Evolutionary conservation across 805 yeast genomes (phyloP).

Genomic region (Metschnikowia baotianmanensis): DNA sequence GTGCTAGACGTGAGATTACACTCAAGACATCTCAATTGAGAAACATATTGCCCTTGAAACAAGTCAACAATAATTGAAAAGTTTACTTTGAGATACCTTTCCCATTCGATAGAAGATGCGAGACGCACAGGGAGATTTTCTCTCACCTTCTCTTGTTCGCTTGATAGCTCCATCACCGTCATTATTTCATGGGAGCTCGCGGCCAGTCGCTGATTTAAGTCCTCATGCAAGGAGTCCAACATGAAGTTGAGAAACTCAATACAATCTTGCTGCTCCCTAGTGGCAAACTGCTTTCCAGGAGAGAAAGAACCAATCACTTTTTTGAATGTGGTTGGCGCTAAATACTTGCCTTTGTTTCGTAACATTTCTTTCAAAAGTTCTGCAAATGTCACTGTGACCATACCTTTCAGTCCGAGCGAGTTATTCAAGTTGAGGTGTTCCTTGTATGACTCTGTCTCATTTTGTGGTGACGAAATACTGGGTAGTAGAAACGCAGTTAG

Average conservation of each 20-base stretch:
- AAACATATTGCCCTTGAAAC: slow-evolving; percentile 86
- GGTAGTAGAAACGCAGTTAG: slow-evolving; percentile 59
- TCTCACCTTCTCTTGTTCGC: slow-evolving; percentile 66
- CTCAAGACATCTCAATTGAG: slow-evolving; percentile 68
- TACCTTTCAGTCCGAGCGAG: slow-evolving; percentile 77
- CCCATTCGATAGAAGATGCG: slow-evolving; percentile 93
- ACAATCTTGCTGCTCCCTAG: slow-evolving; percentile 79
- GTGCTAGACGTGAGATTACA: slow-evolving; percentile 83
- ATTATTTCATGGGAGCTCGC: slow-evolving; percentile 30
- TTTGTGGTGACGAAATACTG: slow-evolving; percentile 1
- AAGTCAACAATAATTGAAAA: slow-evolving; percentile 76
- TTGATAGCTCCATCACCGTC: slow-evolving; percentile 45
- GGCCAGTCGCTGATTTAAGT: slow-evolving; percentile 62
- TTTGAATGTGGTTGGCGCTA: slow-evolving; percentile 66
- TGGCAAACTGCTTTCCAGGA: slow-evolving; percentile 54
- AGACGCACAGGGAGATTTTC: slow-evolving; percentile 72
- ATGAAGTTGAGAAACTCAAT: slow-evolving; percentile 76
- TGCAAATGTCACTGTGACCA: slow-evolving; percentile 67
- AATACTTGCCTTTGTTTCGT: slow-evolving; percentile 42
- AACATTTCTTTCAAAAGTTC: slow-evolving; percentile 55
- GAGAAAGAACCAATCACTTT: slow-evolving; percentile 65
- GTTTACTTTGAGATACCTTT: slow-evolving; percentile 73
- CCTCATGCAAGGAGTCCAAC: slow-evolving; percentile 79
- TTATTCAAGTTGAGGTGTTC: slow-evolving; percentile 71
- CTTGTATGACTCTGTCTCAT: slow-evolving; percentile 48